Base-by-base conservation (phyloP, 108 stramenopile genomes). In the Pseudonitzschia delicatissima region DNA sequence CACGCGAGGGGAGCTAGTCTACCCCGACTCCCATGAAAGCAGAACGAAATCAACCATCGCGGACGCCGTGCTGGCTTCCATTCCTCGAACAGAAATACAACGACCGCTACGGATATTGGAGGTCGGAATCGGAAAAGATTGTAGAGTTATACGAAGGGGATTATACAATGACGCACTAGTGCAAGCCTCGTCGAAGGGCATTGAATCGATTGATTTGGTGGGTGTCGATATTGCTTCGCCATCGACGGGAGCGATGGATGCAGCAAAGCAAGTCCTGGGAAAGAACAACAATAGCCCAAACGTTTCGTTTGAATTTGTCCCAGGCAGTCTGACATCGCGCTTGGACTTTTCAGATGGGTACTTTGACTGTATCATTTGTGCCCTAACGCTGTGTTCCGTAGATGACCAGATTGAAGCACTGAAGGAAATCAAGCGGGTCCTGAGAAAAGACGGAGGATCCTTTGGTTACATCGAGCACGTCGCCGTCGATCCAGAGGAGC, bases 381-480 rank as follows among this genome's bases (percentile, higher is more conserved):
- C 64, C 4, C 55, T 82, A 12, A 73, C 72, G 3, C 48, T 85
- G 4, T 85, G 84, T 57, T 79, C 78, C 51, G 91, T 93, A 27
- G 47, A 72, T 23, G 80, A 88, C 55, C 87, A 80, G 42, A 44
- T 62, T 20, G 57, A 48, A n/a, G 83, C 88, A 0, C 21, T 93
- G 32, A 57, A 53, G 6, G 88, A 88, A 62, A 93, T 93, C 49
- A 78, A 74, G 26, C 84, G 88, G 11, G 48, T 90, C 13, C 32
- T 93, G 20, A 70, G 79, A 60, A 76, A 82, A 0, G 55, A 58
- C 29, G 81, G 80, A 0, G 91, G 88, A 2, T 79, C 75, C 25
- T 90, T 86, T 58, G 74, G 86, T n/a, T 93, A 82, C 57, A 80
- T 87, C 59, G 91, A 93, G 62, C 91, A 93, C 64, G 82, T 87